Evolutionary conservation across 2,329 filamentous ascomycete genomes (phyloP).

Genomic region (Delphinella strobiligena): DNA sequence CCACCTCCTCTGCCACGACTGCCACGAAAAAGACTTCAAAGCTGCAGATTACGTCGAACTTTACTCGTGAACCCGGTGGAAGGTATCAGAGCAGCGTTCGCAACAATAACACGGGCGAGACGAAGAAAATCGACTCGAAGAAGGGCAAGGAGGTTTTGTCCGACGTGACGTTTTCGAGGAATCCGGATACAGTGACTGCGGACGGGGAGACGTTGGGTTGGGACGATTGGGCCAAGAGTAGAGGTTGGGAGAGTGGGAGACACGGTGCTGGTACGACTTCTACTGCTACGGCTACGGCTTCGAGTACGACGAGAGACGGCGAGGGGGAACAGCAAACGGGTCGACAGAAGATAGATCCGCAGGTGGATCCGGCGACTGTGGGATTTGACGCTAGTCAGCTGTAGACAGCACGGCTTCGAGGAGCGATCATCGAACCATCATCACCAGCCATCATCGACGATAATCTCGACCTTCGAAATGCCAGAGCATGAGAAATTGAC

Average conservation of each 20-base stretch:
- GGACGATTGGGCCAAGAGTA: constrained; percentile 9
- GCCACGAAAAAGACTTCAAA: too few species aligned
- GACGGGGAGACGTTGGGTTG: constrained; percentile 18
- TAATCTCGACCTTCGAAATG: background rate
- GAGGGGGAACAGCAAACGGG: too few species aligned
- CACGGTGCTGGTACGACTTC: too few species aligned
- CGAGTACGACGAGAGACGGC: too few species aligned
- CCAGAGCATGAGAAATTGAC: constrained; percentile 34
- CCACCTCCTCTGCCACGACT: too few species aligned
- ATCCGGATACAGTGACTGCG: constrained; percentile 21
- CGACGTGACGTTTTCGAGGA: constrained; percentile 23
- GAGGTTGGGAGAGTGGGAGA: too few species aligned
- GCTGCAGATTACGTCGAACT: constrained; percentile 26
- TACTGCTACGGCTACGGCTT: too few species aligned
- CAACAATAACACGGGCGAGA: constrained; percentile 23
- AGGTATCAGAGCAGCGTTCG: constrained; percentile 26
- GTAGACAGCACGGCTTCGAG: constrained; percentile 4
- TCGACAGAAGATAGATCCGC: constrained; percentile 9
- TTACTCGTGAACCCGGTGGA: constrained; percentile 17
- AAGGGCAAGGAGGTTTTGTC: constrained; percentile 21
- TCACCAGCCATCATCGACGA: constrained; percentile 1
- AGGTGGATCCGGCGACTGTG: constrained; percentile 12
- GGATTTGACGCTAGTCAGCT: constrained; percentile 22
- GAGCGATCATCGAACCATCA: constrained; percentile 18
- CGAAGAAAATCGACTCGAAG: constrained; percentile 23